phyloP scores from a whole-genome alignment of 2,329 filamentous ascomycete species.

The Aureobasidium sp. region DNA sequence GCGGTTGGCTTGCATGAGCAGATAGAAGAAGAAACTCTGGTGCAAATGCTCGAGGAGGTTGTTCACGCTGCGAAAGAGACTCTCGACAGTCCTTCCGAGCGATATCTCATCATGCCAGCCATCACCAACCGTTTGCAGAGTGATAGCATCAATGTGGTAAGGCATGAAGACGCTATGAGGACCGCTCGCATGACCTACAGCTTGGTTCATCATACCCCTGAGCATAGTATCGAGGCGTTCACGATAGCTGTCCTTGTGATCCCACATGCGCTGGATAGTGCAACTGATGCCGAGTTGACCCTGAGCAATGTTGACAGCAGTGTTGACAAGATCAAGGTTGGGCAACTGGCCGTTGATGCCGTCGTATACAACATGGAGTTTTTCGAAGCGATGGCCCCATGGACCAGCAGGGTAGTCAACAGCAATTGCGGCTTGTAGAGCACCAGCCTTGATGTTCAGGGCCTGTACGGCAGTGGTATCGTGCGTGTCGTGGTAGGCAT shows the following conservation, averaged over 20 bases:
- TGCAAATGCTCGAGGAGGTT: constrained; percentile 94
- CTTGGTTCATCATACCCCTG: constrained; percentile 86
- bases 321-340: constrained; percentile 94
- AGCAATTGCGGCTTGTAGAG: constrained; percentile 85
- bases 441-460: constrained; percentile 82
- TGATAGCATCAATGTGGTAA: constrained; percentile 95
- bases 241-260: constrained; percentile 66
- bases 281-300: constrained; percentile 88
- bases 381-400: constrained; percentile 74
- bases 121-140: constrained; percentile 77
- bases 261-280: constrained; percentile 77
- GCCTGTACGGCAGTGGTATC: constrained; percentile 61
- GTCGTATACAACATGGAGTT: constrained; percentile 86
- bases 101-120: constrained; percentile 99
- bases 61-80: constrained; percentile 86
- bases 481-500: constrained; percentile 92
- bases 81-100: constrained; percentile 80
- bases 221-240: constrained; percentile 83
- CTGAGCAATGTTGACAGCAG: constrained; percentile 74
- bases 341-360: constrained; percentile 92
- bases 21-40: constrained; percentile 98
- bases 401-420: constrained; percentile 69
- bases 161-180: constrained; percentile 95
- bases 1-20: constrained; percentile 81
- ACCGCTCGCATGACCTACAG: constrained; percentile 77